phyloP scores from a whole-genome alignment of 768 basidiomycete species.

The Tulasnella sp. region DNA sequence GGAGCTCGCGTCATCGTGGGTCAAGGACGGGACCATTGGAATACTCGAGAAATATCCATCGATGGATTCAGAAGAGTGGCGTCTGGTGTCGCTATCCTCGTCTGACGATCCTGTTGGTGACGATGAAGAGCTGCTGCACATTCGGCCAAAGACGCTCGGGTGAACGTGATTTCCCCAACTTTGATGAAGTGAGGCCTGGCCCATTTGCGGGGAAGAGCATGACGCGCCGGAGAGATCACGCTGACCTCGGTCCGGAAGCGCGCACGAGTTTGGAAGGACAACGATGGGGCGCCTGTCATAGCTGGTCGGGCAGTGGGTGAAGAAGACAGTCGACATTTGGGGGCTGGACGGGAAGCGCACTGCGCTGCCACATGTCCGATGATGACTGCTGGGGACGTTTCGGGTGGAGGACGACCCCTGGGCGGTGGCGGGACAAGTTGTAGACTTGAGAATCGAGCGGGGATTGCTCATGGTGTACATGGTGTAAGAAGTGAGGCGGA shows the following conservation, averaged over 20 bases:
- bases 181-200: not conserved
- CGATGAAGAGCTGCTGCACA: no score
- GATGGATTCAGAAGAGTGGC: not conserved
- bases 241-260: conserved; percentile 7
- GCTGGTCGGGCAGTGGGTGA: conserved; percentile 6
- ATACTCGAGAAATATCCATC: not conserved
- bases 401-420: not conserved
- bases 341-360: conserved; percentile 16
- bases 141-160: not conserved
- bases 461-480: not conserved
- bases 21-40: not conserved
- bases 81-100: not conserved
- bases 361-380: not conserved
- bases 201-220: not conserved
- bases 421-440: not conserved
- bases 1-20: conserved; percentile 12
- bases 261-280: conserved; percentile 9
- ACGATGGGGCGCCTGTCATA: conserved; percentile 15
- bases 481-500: not conserved
- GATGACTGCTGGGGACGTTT: not conserved
- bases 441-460: conserved; percentile 11
- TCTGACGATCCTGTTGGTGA: not conserved
- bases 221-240: not conserved
- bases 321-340: conserved; percentile 10
- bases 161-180: conserved; percentile 10